Base-by-base conservation (phyloP, 441 rosid species). In the Syzygium malaccense region DNA sequence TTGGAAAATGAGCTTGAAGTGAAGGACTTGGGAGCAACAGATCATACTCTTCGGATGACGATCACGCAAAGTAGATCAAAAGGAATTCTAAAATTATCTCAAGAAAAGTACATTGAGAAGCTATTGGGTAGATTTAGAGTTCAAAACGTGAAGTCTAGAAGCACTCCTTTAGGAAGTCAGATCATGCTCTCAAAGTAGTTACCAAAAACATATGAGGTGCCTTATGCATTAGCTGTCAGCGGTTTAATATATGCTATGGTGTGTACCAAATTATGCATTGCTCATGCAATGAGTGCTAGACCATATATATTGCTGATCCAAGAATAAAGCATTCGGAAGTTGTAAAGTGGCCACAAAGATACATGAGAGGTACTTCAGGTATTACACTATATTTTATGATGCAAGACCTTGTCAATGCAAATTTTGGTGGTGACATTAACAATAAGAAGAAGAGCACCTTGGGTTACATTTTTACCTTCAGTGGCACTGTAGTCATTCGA, bases 221-320 rank as follows among this genome's bases (percentile, higher is more conserved):
- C 7, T 58, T 23, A 58, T 13, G 1, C 12, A 0, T 58, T 0
- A 45, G 14, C 5, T 58, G 3, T 58, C 1, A 0, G 7, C 30
- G 2, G 0, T 57, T 57, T 25, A 10, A 25, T 25, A 0, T 57
- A 1, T 57, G 3, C 11, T 57, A 57, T 25, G n/a, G 5, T 25
- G 28, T 25, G 14, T 57, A 57, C n/a, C 0, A 58, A 58, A 26
- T 12, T 25, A 58, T n/a, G 26, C 0, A 26, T 26, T 12, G 64
- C 30, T 58, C 17, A 3, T 0, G 28, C 0, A 5, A 1, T 58
- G 17, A 0, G 30, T 25, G 64, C 0, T 26, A 26, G 30, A 26
- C 14, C 30, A 58, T 11, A 5, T 58, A 58, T 58, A 14, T 58
- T 58, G 5, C 0, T 26, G 30, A 58, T 58, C 7, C 0, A 58